Evolutionary conservation across 345 rosid genomes (phyloP), one percentile per base, ranked within the genome.

Genomic region (Microcos paniculata): DNA sequence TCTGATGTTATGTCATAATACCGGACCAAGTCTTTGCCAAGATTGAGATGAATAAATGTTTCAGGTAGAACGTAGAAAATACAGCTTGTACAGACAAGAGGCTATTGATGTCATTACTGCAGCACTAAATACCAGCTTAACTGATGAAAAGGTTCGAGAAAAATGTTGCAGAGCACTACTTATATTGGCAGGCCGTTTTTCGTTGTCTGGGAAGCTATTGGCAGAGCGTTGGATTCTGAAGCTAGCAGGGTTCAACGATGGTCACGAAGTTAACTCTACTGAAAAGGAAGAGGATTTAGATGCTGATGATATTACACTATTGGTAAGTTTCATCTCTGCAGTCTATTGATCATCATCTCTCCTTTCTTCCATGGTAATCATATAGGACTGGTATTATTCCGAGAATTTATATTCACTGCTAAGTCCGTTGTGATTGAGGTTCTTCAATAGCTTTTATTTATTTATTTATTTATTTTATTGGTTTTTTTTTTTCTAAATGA

Each of bases 41-140:
- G 48, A 62, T 49, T 55, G 68, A 77, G 40, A 61, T 28, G 51
- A 63, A 63, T 4, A 42, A 6, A 59, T 74, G 49, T 71, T 48
- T 64, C 88, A 88, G 90, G 85, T 72, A 4, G 88, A 82, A 76
- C 82, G 83, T 84, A 79, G n/a, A 46, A 85, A 85, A 69, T 73
- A 72, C 86, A 86, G 87, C 82, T 79, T 88, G 48, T 83, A 85
- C 73, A 80, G 87, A 75, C 85, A 84, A 71, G 88, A 82, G 76
- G 91, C 91, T n/a, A 85, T 87, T 48, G 83, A 85, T 83, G 86
- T 81, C 46, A 81, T 90, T 64, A 43, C 84, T 77, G 56, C 28
- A 78, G 80, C 90, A 49, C 61, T 90, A 55, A 78, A 84, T 65
- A 62, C 19, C 74, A 80, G 89, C 78, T 53, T 84, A 71, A 74